A percentile compares a stretch with the other conserved stretches of the same genome.
phyloP scores from a whole-genome alignment of 345 rosid species.

The Populus pruinosa region DNA sequence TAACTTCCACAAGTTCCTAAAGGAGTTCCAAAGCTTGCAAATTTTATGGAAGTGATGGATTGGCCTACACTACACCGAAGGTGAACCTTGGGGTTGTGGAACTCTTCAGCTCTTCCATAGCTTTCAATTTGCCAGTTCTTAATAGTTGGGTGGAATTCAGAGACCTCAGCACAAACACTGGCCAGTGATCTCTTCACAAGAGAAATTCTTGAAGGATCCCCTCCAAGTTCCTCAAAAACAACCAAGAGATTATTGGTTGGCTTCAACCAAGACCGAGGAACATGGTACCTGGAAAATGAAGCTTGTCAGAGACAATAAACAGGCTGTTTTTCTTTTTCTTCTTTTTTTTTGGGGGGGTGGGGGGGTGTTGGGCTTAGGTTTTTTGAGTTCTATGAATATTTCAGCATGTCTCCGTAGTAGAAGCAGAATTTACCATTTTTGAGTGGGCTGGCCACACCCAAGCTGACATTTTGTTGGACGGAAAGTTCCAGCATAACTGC shows the following conservation, averaged over 20 bases:
- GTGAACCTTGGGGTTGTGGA: conserved; percentile 88
- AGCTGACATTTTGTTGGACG: conserved; percentile 76
- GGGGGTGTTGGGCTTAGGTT: no score
- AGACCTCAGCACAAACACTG: conserved; percentile 80
- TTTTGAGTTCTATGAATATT: not conserved
- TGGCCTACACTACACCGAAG: conserved; percentile 76
- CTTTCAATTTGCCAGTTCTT: conserved; percentile 99
- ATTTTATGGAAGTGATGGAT: conserved; percentile 73
- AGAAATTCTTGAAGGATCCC: conserved; percentile 71
- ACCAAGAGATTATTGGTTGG: conserved; percentile 83
- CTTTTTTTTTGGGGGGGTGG: not conserved
- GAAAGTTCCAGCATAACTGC: conserved; percentile 73
- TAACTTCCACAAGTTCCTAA: conserved; percentile 94
- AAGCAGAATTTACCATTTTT: conserved; percentile 49
- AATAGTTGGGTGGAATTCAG: conserved; percentile 85
- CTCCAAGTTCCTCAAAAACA: conserved; percentile 94
- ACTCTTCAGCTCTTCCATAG: conserved; percentile 82
- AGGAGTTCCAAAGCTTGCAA: conserved; percentile 98
- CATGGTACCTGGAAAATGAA: conserved; percentile 63
- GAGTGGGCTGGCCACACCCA: conserved; percentile 97
- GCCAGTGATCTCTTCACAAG: conserved; percentile 77
- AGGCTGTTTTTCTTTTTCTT: not conserved
- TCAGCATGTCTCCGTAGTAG: not conserved
- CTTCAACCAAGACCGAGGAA: conserved; percentile 89
- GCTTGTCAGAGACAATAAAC: conserved; percentile 6